phyloP scores from a whole-genome alignment of 176 grass and related monocot genomes.

The Oryza australiensis region DNA sequence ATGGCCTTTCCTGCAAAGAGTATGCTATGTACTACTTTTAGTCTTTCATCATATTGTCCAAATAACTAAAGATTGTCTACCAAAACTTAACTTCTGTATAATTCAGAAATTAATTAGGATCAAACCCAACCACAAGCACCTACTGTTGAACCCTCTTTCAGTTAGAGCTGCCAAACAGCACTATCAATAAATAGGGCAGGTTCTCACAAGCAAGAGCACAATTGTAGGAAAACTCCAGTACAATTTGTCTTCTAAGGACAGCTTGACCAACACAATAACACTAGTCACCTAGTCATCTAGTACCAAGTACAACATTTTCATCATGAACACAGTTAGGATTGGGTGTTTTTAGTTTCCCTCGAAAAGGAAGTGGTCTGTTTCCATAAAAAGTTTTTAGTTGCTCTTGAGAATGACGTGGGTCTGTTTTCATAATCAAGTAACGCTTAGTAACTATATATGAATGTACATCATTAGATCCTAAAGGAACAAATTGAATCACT shows the following conservation, averaged over 20 bases:
- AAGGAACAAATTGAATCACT: not conserved
- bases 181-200: not conserved
- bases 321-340: not conserved
- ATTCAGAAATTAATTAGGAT: conserved; percentile 23
- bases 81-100: not conserved
- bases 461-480: not conserved
- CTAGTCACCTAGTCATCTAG: not conserved
- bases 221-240: not conserved
- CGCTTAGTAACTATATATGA: not conserved
- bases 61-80: not conserved
- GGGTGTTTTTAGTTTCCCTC: not conserved
- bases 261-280: not conserved
- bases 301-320: conserved; percentile 2
- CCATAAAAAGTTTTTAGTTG: not conserved
- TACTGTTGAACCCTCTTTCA: not conserved
- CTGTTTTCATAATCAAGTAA: not conserved
- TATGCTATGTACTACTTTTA: conserved; percentile 1
- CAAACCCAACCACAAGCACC: not conserved
- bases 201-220: conserved; percentile 9
- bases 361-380: not conserved
- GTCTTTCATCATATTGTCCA: not conserved
- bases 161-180: not conserved
- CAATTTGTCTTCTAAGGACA: not conserved
- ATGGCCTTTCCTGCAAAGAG: not conserved
- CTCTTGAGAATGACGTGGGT: not conserved